Evolutionary conservation across 2,329 filamentous ascomycete genomes (phyloP), one percentile per base, ranked within the genome.

Genomic region (Pyrenochaeta sp.): DNA sequence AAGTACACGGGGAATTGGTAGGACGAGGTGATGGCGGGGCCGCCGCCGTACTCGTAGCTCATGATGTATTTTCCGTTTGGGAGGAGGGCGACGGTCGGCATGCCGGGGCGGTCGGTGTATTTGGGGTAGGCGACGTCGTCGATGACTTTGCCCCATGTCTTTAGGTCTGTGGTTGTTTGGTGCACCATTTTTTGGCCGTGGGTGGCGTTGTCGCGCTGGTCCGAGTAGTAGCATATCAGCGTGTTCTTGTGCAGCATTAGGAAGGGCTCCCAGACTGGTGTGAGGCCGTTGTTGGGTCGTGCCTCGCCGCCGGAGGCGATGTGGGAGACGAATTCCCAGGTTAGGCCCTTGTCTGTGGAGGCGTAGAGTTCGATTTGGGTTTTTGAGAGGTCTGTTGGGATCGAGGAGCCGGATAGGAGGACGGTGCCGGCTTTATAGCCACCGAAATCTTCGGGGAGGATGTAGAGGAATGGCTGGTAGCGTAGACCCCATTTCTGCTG

Each of bases 191-290:
- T 90, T 75, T 91, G 89, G 19, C 89, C 89, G 68, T 91, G 81
- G 1, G 79, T 79, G 1, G 71, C 59, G 61, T 87, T 82, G 61
- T 88, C 88, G 36, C 89, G 84, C 72, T 91, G 90, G 73, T 91
- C 90, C 1, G 88, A 88, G 78, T 91, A 91, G 80, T 90, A 91
- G 66, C 84, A 80, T 36, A 91, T 83, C 19, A 91, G 77, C 50
- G 85, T 80, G 52, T 85, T 81, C 54, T 89, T 77, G 72, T 88
- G 83, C 44, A 83, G 79, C 72, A 83, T 82, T 42, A 91, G 76
- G 73, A 89, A 91, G 0, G 90, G 90, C 73, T 92, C 90, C 90
- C 90, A 92, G 22, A 92, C 86, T 0, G 89, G 88, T 0, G 87
- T 89, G 37, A 87, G 73, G 1, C 87, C 89, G 67, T 91, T 90